A percentile compares a stretch with the other conserved stretches of the same genome.
phyloP scores from a whole-genome alignment of 768 basidiomycete species.

The Suillus luteus region DNA sequence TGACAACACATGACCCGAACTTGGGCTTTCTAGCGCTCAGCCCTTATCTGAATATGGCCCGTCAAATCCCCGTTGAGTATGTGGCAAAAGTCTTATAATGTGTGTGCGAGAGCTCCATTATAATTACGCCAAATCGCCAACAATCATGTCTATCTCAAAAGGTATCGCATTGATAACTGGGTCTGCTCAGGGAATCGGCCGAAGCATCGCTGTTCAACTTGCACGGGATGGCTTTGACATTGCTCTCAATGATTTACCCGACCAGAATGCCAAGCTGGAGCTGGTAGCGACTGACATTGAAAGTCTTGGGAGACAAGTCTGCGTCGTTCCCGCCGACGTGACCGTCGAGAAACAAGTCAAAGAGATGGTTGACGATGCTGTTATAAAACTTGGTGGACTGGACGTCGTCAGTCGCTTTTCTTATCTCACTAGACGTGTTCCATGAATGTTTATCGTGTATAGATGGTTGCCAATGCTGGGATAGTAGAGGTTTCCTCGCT shows the following conservation, averaged over 20 bases:
- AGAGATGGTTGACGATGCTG: constrained; percentile 17
- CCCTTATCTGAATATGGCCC: background rate
- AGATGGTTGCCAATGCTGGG: constrained; percentile 34
- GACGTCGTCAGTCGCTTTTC: constrained; percentile 17
- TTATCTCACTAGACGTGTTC: background rate
- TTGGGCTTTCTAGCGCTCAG: background rate
- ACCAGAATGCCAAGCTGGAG: constrained; percentile 13
- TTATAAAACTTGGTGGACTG: constrained; percentile 15
- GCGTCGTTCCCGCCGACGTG: constrained; percentile 12
- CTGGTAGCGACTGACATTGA: constrained; percentile 7
- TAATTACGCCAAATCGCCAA: background rate
- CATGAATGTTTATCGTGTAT: background rate
- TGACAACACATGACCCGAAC: background rate
- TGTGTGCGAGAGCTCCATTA: background rate
- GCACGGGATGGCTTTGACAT: constrained; percentile 30
- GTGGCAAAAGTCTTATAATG: background rate
- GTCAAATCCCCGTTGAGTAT: background rate
- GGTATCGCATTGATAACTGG: constrained; percentile 27
- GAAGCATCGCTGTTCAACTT: constrained; percentile 27
- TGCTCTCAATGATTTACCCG: constrained; percentile 10
- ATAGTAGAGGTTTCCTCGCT: constrained; percentile 8
- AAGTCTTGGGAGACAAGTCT: background rate
- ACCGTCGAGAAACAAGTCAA: constrained; percentile 13
- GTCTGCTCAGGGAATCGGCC: constrained; percentile 26
- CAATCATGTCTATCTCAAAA: background rate